Evolutionary conservation across 1,284 basidiomycete species (phyloP).

Genomic region (Coniferiporia sulphurascens): DNA sequence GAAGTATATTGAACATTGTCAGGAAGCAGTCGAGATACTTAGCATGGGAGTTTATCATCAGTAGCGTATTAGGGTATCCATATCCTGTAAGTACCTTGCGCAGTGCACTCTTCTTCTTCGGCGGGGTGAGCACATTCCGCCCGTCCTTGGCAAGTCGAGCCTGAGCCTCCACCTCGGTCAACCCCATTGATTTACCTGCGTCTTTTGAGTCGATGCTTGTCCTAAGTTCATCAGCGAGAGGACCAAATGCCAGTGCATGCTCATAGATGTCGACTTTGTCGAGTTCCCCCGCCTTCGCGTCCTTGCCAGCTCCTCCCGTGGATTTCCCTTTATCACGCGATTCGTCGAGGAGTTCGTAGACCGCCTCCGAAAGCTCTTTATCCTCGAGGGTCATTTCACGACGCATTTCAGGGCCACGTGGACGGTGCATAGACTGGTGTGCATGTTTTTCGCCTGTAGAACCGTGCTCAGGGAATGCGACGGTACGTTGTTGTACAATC

Average conservation of each 20-base stretch:
- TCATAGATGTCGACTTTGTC: slow-evolving; percentile 51
- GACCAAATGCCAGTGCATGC: slow-evolving; percentile 42
- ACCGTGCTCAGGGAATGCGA: neutral
- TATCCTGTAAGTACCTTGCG: slow-evolving; percentile 44
- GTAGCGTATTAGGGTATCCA: neutral
- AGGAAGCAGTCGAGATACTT: slow-evolving; percentile 60
- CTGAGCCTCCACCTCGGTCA: slow-evolving; percentile 50
- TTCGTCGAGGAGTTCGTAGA: slow-evolving; percentile 56
- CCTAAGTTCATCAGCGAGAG: slow-evolving; percentile 37
- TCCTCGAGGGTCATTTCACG: slow-evolving; percentile 63
- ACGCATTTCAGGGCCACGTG: slow-evolving; percentile 53
- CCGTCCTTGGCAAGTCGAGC: slow-evolving; percentile 49
- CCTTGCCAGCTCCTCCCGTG: slow-evolving; percentile 22
- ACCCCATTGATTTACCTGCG: slow-evolving; percentile 45
- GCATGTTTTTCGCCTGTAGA: slow-evolving; percentile 7
- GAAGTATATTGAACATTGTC: slow-evolving; percentile 65
- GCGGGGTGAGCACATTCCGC: slow-evolving; percentile 59
- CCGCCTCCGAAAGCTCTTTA: slow-evolving; percentile 59
- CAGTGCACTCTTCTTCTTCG: slow-evolving; percentile 59
- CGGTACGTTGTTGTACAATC: neutral
- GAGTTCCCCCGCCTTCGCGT: slow-evolving; percentile 22
- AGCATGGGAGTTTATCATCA: slow-evolving; percentile 6
- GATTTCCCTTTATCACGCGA: slow-evolving; percentile 32
- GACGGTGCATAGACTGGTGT: slow-evolving; percentile 27
- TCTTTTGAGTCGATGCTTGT: slow-evolving; percentile 52